Evolutionary conservation across 83 land plant genomes (phyloP), one percentile per base, ranked within the genome.

Genomic region (Picea abies): DNA sequence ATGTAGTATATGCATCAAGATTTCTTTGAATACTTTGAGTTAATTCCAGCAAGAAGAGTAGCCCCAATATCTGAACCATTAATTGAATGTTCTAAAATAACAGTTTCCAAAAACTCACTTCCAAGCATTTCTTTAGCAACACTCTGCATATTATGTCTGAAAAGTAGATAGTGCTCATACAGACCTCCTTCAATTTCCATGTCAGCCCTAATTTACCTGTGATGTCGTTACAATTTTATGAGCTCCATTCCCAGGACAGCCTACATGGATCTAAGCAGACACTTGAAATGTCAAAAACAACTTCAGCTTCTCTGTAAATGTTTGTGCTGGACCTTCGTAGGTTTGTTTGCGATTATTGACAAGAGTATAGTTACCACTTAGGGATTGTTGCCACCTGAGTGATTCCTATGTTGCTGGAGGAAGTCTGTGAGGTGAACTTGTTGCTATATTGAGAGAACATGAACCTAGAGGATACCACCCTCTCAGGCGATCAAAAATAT

Each of bases 291-390:
- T 92, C 78, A 92, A 58, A 76, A 83, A 90, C 32, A 90, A 87
- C 76, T 91, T 88, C 60, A 97, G 2, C 64, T 85, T 93, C 44
- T 91, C 95, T 14, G 96, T 93, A 44, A 97, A 91, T 60, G 89
- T 97, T 82, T 97, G 99, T 69, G 98, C 91, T 20, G 98, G 98
- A 14, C 98, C 99, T 90, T 92, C 94, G 96, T 98, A 97, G 26
- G 85, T 85, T 52, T 91, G 88, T 22, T 89, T 92, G 19, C 96
- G 92, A 32, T 93, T 90, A 19, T 90, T 90, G 8, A 90, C 95
- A 83, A 87, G 82, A 35, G 93, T 86, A 72, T 79, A 92, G 37
- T 82, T 85, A 16, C 99, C 96, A 81, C 89, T 97, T 39, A 93
- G 79, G 23, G 90, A 91, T 64, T 88, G 83, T 63, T 90, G 89